Conservation (phyloP, 2,329 filamentous ascomycete species). For the Gremmenia infestans region DNA sequence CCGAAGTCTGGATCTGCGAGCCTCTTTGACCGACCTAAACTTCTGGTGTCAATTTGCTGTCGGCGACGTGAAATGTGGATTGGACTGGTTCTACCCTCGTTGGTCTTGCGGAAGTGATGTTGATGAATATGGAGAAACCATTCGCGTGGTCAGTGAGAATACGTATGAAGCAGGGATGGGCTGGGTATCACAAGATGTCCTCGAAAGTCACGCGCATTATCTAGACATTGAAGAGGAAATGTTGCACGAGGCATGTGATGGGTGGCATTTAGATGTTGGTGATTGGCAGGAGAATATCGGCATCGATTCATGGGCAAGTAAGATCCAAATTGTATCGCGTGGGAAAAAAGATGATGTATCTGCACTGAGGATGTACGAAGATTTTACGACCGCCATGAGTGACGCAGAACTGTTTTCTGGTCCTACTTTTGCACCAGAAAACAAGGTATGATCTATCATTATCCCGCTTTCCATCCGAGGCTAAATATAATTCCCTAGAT, state of each 20-base stretch:
- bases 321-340: slow-evolving; percentile 17
- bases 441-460: slow-evolving; percentile 18
- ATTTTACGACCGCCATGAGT: slow-evolving; percentile 57
- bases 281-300: slow-evolving; percentile 47
- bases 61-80: slow-evolving; percentile 79
- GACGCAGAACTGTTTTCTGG: slow-evolving; percentile 53
- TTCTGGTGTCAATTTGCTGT: slow-evolving; percentile 98
- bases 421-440: slow-evolving; percentile 21
- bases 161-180: slow-evolving; percentile 80
- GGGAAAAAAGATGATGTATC: slow-evolving; percentile 24
- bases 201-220: slow-evolving; percentile 33
- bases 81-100: slow-evolving; percentile 82
- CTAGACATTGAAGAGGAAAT: slow-evolving; percentile 56
- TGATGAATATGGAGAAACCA: slow-evolving; percentile 59
- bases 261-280: slow-evolving; percentile 61
- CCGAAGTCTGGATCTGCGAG: slow-evolving; percentile 69
- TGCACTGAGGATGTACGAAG: slow-evolving; percentile 47
- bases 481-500: slow-evolving; percentile 11
- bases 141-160: slow-evolving; percentile 75
- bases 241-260: slow-evolving; percentile 58
- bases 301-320: slow-evolving; percentile 36
- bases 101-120: slow-evolving; percentile 69
- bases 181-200: slow-evolving; percentile 60
- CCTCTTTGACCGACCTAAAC: slow-evolving; percentile 76
- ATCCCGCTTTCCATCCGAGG: background rate